Conservation (phyloP, 2,329 filamentous ascomycete species). For the Boeremia lycopersici region DNA sequence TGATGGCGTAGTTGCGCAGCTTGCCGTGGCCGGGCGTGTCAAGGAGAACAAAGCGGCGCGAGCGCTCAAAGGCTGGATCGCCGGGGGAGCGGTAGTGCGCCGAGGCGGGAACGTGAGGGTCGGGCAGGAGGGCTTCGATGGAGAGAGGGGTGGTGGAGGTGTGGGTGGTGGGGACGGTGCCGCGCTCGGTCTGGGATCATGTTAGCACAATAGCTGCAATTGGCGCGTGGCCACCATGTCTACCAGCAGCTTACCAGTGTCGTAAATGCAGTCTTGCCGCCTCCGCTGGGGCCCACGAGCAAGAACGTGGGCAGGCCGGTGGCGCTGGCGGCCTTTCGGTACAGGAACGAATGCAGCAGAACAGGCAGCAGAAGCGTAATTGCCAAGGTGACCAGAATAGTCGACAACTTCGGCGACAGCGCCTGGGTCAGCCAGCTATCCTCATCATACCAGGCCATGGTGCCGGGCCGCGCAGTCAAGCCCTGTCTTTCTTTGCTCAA, state of each 20-base stretch:
- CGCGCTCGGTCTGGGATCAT: conserved; percentile 57
- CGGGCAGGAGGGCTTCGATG: conserved; percentile 64
- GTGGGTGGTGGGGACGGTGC: conserved; percentile 61
- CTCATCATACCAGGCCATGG: conserved; percentile 47
- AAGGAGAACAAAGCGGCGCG: conserved; percentile 74
- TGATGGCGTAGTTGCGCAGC: conserved; percentile 73
- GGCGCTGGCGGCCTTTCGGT: conserved; percentile 69
- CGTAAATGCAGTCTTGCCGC: conserved; percentile 88
- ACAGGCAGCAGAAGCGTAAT: conserved; percentile 76
- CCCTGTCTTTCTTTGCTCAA: too few species aligned
- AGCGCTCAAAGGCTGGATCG: conserved; percentile 61
- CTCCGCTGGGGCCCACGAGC: conserved; percentile 78
- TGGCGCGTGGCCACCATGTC: too few species aligned
- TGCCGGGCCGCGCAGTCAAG: background rate
- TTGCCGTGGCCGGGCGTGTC: conserved; percentile 98
- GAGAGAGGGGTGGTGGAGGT: conserved; percentile 51
- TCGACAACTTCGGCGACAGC: conserved; percentile 52
- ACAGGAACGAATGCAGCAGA: conserved; percentile 76
- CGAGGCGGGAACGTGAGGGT: conserved; percentile 62
- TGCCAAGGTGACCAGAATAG: conserved; percentile 70
- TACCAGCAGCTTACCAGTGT: conserved; percentile 64
- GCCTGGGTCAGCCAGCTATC: conserved; percentile 55
- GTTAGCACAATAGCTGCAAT: background rate
- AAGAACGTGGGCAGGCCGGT: conserved; percentile 74
- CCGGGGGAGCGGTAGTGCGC: conserved; percentile 69